Percentiles rank a stretch among this genome's conserved stretches.
Conservation (phyloP, 73 alveolate species). For the Paramecium primaurelia region DNA sequence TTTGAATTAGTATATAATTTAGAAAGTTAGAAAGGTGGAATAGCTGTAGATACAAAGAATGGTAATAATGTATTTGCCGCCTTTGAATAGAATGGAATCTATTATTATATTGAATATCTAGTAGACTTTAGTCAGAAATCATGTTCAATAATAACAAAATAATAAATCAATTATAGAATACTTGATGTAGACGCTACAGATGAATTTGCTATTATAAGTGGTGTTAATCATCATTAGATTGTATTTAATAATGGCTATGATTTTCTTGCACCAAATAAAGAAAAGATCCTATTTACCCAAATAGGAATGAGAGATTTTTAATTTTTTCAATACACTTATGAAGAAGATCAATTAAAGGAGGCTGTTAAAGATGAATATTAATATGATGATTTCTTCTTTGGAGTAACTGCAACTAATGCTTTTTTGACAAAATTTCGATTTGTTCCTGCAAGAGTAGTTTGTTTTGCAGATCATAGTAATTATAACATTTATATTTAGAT, state of each 20-base stretch:
- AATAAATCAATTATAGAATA: background rate
- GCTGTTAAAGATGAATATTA: background rate
- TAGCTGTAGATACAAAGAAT: constrained; percentile 29
- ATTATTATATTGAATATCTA: background rate
- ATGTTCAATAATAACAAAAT: background rate
- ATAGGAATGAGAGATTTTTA: constrained; percentile 28
- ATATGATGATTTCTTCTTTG: constrained; percentile 44
- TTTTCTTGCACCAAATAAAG: background rate
- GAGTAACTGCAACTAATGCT: background rate
- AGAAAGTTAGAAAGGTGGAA: background rate
- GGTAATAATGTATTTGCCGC: constrained; percentile 23
- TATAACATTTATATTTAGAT: background rate
- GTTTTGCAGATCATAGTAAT: background rate
- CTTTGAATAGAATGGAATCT: background rate
- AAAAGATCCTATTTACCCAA: background rate
- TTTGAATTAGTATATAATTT: background rate
- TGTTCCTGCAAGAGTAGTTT: background rate
- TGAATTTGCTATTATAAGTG: constrained; percentile 6
- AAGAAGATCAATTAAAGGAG: background rate
- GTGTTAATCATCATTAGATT: background rate
- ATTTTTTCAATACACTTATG: background rate
- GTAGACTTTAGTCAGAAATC: background rate
- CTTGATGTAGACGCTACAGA: constrained; percentile 17
- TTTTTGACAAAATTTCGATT: background rate
- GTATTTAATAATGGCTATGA: background rate